Evolutionary conservation across 179 eudicot species (phyloP), one percentile per base, ranked within the genome.

Genomic region (Sideroxylon spinosum): DNA sequence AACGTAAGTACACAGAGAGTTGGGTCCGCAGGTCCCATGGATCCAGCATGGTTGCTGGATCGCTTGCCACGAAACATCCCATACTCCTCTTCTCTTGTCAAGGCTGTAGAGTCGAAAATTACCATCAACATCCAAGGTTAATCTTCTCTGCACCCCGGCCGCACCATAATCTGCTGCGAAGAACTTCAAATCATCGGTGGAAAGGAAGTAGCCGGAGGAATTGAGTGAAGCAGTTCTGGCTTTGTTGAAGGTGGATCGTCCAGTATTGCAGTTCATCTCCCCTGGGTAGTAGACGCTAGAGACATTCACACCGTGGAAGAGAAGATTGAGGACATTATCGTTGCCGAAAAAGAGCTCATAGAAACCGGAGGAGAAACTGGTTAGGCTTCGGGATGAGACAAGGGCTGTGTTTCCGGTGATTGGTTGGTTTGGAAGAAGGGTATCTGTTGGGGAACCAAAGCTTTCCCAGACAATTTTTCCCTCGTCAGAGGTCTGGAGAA

Each of bases 51-150:
- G 29, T 25, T 28, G 44, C 1, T 25, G 11, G 4, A 75, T 14
- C 2, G 78, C 82, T 46, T 80, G 82, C 78, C 69, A 80, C 0
- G 79, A 20, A 9, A 75, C 75, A 4, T 0, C 22, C 78, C 82
- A 80, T 17, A 16, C 66, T 7, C 79, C 65, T 25, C 57, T 49
- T 25, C 52, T 57, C 55, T 79, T 76, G 19, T 71, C 77, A 17
- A 84, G 48, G 46, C 89, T 86, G 19, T 84, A 82, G 79, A 84
- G 60, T 62, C 84, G 79, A 29, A 82, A 26, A 73, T 84, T 86
- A 4, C 87, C 89, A 71, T 86, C 85, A 29, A 28, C 52, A 73
- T 86, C 89, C 67, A 86, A 67, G 14, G 85, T 84, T 49, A 86
- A 68, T 46, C 85, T 80, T 49, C 89, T 80, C 16, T 59, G 52